Conservation (phyloP, 2,329 filamentous ascomycete species). For the Fusarium burgessii region DNA sequence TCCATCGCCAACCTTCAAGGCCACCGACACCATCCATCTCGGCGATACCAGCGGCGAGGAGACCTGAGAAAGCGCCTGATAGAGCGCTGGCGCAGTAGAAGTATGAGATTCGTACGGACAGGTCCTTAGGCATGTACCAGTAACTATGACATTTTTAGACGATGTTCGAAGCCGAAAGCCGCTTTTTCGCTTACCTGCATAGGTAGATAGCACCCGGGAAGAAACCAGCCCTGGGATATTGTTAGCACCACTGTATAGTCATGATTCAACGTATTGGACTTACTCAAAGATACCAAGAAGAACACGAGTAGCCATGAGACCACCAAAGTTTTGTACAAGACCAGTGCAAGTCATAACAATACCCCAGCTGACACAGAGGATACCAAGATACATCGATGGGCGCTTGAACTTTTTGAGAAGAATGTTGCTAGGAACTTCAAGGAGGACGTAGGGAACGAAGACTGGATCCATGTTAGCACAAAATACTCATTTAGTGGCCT, state of each 20-base stretch:
- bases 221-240: slow-evolving; percentile 64
- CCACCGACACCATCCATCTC: slow-evolving; percentile 72
- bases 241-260: slow-evolving; percentile 6
- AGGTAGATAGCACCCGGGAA: slow-evolving; percentile 81
- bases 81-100: slow-evolving; percentile 84
- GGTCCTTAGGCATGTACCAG: slow-evolving; percentile 81
- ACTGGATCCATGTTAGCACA: slow-evolving; percentile 5
- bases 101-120: slow-evolving; percentile 77
- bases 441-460: slow-evolving; percentile 41
- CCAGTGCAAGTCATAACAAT: slow-evolving; percentile 74
- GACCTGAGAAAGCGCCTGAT: slow-evolving; percentile 77
- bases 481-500: neutral
- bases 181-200: slow-evolving; percentile 55
- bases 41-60: slow-evolving; percentile 75
- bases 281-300: slow-evolving; percentile 75
- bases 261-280: slow-evolving; percentile 16
- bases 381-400: slow-evolving; percentile 42
- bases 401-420: slow-evolving; percentile 44
- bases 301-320: slow-evolving; percentile 70
- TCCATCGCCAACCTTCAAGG: slow-evolving; percentile 49
- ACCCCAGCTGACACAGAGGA: slow-evolving; percentile 65
- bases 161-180: neutral
- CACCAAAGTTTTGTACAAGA: slow-evolving; percentile 67
- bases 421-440: slow-evolving; percentile 47
- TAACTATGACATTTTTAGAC: slow-evolving; percentile 55